Evolutionary conservation across 2,329 filamentous ascomycete species (phyloP).

Genomic region (Sphaerulina vaccinii): DNA sequence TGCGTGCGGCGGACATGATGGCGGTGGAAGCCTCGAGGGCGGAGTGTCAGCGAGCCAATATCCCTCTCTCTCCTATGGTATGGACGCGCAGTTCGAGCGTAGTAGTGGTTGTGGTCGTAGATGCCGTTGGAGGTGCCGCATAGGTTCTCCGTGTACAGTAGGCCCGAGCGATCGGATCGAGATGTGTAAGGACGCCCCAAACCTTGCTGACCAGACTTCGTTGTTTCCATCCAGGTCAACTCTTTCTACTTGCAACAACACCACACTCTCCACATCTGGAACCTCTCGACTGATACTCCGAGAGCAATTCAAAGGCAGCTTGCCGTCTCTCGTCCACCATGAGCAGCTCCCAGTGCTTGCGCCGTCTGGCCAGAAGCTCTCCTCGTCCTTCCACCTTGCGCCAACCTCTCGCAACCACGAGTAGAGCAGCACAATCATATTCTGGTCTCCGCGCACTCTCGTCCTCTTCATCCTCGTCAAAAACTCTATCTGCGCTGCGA

Average conservation of each 20-base stretch:
- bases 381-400: conserved; percentile 33
- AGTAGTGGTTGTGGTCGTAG: background rate
- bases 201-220: too few species aligned
- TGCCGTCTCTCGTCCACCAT: conserved; percentile 34
- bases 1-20: conserved; percentile 37
- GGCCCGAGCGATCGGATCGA: too few species aligned
- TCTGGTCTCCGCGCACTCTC: conserved; percentile 27
- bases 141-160: too few species aligned
- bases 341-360: conserved; percentile 41
- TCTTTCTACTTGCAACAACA: background rate
- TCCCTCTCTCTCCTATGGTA: background rate
- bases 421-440: conserved; percentile 27
- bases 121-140: too few species aligned
- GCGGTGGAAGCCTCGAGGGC: conserved; percentile 1
- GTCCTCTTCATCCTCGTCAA: conserved; percentile 24
- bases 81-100: background rate
- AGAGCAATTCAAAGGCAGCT: conserved; percentile 30
- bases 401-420: conserved; percentile 28
- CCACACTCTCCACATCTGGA: conserved; percentile 12
- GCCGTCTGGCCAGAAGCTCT: conserved; percentile 35
- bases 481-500: conserved; percentile 21
- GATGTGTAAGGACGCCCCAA: too few species aligned
- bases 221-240: too few species aligned
- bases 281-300: conserved; percentile 14
- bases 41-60: background rate